Conservation (phyloP, 495 filamentous ascomycete species). For the Astrothelium subdiscretum region DNA sequence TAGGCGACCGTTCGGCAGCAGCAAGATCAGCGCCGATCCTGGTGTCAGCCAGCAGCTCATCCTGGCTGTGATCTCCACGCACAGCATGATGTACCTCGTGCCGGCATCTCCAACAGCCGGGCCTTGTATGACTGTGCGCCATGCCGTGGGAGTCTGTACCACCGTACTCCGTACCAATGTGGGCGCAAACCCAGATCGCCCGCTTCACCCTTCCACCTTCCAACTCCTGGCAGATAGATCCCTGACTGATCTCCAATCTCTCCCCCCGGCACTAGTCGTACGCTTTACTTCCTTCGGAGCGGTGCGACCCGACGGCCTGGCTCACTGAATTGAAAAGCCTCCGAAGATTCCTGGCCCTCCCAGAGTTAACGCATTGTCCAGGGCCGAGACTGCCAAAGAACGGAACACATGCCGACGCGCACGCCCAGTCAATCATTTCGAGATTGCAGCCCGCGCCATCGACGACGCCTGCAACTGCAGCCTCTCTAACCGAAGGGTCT, state of each 20-base stretch:
- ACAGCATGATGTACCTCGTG: neutral
- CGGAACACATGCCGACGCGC: neutral
- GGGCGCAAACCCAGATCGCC: neutral
- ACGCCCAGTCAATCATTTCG: neutral
- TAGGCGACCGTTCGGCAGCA: neutral
- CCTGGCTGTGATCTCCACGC: neutral
- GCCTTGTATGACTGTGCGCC: neutral
- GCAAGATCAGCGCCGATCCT: neutral
- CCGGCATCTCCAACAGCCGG: neutral
- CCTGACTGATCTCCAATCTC: neutral
- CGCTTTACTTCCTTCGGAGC: neutral
- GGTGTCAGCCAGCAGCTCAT: neutral
- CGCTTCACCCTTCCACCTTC: neutral
- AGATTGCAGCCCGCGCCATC: neutral
- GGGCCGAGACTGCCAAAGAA: slow-evolving; percentile 1
- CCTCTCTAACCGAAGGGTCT: neutral
- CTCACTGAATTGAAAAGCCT: slow-evolving; percentile 2
- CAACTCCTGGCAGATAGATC: neutral
- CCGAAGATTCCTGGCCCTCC: neutral
- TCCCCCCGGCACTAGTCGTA: neutral
- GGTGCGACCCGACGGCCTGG: neutral
- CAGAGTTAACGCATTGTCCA: neutral
- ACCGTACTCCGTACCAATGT: neutral
- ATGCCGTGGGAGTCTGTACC: neutral
- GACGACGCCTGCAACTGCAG: neutral